Conservation (phyloP, 306 rosid genomes). For the Adenanthera pavonina region DNA sequence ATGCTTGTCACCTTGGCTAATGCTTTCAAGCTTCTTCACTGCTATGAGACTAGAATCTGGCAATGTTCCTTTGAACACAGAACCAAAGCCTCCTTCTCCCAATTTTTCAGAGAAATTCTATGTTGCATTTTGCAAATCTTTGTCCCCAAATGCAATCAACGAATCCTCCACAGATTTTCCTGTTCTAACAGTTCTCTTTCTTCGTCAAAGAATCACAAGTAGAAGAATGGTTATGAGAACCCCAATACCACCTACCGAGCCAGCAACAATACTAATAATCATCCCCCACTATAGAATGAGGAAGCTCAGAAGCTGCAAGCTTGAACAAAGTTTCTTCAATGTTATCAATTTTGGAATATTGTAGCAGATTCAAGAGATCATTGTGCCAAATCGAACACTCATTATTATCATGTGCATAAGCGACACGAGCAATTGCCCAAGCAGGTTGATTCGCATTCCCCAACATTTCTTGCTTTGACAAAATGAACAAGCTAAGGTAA, state of each 20-base stretch:
- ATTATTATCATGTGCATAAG: slow-evolving; percentile 43
- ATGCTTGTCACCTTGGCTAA: slow-evolving; percentile 87
- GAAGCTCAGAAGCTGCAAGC: slow-evolving; percentile 60
- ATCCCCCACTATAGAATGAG: slow-evolving; percentile 16
- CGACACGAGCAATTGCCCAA: slow-evolving; percentile 46
- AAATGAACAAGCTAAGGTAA: slow-evolving; percentile 33
- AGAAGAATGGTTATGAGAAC: slow-evolving; percentile 38
- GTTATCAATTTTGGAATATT: slow-evolving; percentile 43
- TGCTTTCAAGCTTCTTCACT: slow-evolving; percentile 34
- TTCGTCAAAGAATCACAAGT: slow-evolving; percentile 40
- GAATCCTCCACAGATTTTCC: slow-evolving; percentile 49
- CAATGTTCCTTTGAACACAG: slow-evolving; percentile 75
- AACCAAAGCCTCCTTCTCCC: slow-evolving; percentile 42
- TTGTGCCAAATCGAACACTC: slow-evolving; percentile 52
- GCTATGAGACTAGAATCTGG: slow-evolving; percentile 67
- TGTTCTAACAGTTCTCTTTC: slow-evolving; percentile 34
- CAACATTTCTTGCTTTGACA: slow-evolving; percentile 27
- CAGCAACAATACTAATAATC: slow-evolving; percentile 43
- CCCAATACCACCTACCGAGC: slow-evolving; percentile 34
- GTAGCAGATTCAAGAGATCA: slow-evolving; percentile 45
- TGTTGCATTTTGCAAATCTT: slow-evolving; percentile 56
- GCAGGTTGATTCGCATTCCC: slow-evolving; percentile 50
- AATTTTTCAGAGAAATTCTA: slow-evolving; percentile 78
- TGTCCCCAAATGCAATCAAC: slow-evolving; percentile 48
- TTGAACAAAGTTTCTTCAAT: slow-evolving; percentile 47